Evolutionary conservation across 371 early-diverging fungal genomes (phyloP).

Genomic region (Mortierella sp.): DNA sequence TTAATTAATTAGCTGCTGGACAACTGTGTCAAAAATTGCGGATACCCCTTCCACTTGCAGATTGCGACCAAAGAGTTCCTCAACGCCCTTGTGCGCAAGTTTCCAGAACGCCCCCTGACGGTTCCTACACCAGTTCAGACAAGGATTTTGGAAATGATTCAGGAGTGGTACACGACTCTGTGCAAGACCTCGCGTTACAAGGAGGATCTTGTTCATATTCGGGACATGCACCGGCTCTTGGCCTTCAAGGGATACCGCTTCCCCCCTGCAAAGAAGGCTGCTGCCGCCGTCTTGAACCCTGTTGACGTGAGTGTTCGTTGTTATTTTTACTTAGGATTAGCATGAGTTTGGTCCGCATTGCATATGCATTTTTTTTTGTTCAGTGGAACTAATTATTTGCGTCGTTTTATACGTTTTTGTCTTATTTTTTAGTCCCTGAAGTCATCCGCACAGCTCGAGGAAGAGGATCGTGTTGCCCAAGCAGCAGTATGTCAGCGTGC

Average conservation of each 20-base stretch:
- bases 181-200: constrained; percentile 86
- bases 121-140: constrained; percentile 76
- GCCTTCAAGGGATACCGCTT: constrained; percentile 91
- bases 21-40: constrained; percentile 96
- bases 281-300: constrained; percentile 75
- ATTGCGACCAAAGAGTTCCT: constrained; percentile 95
- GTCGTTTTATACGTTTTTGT: neutral
- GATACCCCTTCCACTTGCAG: constrained; percentile 95
- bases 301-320: constrained; percentile 35
- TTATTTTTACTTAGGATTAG: neutral
- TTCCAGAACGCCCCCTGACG: constrained; percentile 85
- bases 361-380: neutral
- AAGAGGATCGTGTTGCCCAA: constrained; percentile 90
- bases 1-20: constrained; percentile 79
- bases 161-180: constrained; percentile 92
- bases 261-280: constrained; percentile 78
- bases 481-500: constrained; percentile 64
- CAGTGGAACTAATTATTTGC: neutral
- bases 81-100: constrained; percentile 90
- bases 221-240: constrained; percentile 92
- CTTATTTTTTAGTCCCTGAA: constrained; percentile 64
- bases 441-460: constrained; percentile 93
- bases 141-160: constrained; percentile 90
- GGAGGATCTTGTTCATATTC: constrained; percentile 91
- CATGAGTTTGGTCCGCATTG: neutral